These are phyloP conservation scores for Ceratobasidium sp. DNA, from an alignment of 1,284 basidiomycete species.

Conservation along the genomic window DNA sequence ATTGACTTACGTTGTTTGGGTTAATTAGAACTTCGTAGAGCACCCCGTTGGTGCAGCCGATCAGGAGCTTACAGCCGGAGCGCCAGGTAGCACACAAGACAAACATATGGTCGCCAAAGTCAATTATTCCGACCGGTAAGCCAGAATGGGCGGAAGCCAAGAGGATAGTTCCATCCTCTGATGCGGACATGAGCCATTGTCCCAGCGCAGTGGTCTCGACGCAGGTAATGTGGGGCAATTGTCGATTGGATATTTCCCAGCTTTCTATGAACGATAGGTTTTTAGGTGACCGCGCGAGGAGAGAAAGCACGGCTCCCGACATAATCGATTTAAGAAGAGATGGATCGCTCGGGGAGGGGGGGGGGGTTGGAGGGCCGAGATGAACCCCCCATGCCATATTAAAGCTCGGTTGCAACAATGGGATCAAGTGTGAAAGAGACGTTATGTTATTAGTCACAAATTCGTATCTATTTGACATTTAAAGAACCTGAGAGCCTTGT, in stretches of 20 bases:
- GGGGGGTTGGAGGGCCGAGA: no score
- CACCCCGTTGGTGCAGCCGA: neutral
- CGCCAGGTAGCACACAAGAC: neutral
- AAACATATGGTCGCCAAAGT: neutral
- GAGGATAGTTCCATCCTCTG: neutral
- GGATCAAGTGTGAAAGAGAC: no score
- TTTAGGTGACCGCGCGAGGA: no score
- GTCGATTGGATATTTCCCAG: neutral
- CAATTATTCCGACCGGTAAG: neutral
- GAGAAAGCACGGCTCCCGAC: no score
- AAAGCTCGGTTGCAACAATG: no score
- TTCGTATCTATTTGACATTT: no score
- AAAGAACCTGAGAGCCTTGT: no score
- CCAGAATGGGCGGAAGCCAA: neutral
- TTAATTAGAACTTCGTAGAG: neutral
- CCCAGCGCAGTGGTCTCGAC: neutral
- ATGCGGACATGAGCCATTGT: neutral
- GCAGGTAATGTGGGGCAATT: neutral
- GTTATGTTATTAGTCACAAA: no score
- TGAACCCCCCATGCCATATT: no score
- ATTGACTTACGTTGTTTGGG: neutral
- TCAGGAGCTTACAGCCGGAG: neutral
- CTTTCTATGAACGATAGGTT: neutral
- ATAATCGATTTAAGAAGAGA: no score
- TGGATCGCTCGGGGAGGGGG: no score